These are phyloP conservation scores for Scedosporium apiospermum DNA, from an alignment of 2,329 filamentous ascomycete genomes.

Conservation along the genomic window DNA sequence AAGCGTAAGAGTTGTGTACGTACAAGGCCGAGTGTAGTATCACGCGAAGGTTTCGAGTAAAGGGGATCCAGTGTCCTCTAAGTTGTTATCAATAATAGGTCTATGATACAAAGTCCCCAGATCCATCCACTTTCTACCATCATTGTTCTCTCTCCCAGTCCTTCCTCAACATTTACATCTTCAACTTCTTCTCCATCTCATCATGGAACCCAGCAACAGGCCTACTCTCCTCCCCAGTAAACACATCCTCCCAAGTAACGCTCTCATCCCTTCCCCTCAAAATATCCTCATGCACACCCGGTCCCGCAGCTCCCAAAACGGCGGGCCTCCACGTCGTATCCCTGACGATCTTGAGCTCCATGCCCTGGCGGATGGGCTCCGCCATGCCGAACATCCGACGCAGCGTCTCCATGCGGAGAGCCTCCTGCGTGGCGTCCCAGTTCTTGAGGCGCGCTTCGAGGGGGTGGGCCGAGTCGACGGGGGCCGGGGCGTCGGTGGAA, in stretches of 20 bases:
- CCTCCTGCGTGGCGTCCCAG: conserved; percentile 86
- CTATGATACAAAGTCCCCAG: not conserved
- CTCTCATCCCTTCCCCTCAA: conserved; percentile 68
- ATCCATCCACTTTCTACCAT: not conserved
- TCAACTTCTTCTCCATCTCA: conserved; percentile 88
- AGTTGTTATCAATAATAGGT: not conserved
- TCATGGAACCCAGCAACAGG: conserved; percentile 68
- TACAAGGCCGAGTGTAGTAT: too few relatives aligned
- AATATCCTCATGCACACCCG: conserved; percentile 81
- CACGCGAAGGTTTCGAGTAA: too few relatives aligned
- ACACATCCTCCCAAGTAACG: conserved; percentile 91
- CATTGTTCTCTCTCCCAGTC: not conserved
- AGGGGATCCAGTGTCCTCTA: too few relatives aligned
- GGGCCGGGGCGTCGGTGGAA: conserved; percentile 26
- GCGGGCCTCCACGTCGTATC: conserved; percentile 73
- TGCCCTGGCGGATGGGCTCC: conserved; percentile 82
- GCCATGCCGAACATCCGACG: conserved; percentile 83
- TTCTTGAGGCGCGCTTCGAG: conserved; percentile 81
- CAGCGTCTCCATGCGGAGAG: conserved; percentile 78
- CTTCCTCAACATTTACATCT: conserved; percentile 43
- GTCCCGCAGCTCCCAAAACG: conserved; percentile 47
- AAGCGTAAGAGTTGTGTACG: too few relatives aligned
- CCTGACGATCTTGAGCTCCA: conserved; percentile 86
- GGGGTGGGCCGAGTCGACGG: conserved; percentile 66
- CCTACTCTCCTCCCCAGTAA: conserved; percentile 65